A percentile compares a stretch with the other conserved stretches of the same genome.
Evolutionary conservation across 2,329 filamentous ascomycete genomes (phyloP).

Genomic region (Pseudodiploospora longispora): DNA sequence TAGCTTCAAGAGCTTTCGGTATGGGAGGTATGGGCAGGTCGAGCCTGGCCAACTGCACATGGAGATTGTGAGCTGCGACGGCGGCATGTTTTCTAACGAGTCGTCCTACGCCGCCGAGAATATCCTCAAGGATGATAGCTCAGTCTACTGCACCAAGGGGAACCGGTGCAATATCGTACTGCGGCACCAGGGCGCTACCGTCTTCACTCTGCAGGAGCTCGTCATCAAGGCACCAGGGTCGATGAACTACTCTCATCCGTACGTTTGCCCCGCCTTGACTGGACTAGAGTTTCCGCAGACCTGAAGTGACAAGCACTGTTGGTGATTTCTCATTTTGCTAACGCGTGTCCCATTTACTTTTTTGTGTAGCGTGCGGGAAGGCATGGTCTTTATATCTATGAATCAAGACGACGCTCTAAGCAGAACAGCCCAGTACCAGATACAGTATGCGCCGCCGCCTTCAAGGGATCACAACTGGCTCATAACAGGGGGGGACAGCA

Average conservation of each 20-base stretch:
- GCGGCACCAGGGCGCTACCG: slow-evolving; percentile 68
- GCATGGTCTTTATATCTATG: slow-evolving; percentile 89
- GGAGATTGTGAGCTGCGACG: slow-evolving; percentile 86
- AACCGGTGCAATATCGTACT: slow-evolving; percentile 81
- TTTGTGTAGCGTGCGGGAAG: slow-evolving; percentile 66
- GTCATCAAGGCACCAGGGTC: slow-evolving; percentile 77
- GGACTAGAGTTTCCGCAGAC: slow-evolving; percentile 4
- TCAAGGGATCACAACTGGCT: slow-evolving; percentile 9
- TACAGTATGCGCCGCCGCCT: slow-evolving; percentile 47
- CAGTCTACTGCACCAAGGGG: slow-evolving; percentile 86
- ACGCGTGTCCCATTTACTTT: not conserved
- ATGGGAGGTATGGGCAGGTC: slow-evolving; percentile 82
- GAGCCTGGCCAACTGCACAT: slow-evolving; percentile 73
- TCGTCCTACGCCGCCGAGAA: slow-evolving; percentile 65
- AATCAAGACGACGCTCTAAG: slow-evolving; percentile 65
- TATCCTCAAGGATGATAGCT: slow-evolving; percentile 71
- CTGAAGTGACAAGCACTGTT: not conserved
- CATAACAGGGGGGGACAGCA: slow-evolving; percentile 13
- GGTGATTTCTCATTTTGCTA: slow-evolving; percentile 16
- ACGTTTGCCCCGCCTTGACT: slow-evolving; percentile 32
- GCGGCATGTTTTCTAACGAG: slow-evolving; percentile 61
- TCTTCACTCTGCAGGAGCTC: slow-evolving; percentile 78
- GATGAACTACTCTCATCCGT: slow-evolving; percentile 76
- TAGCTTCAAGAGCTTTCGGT: slow-evolving; percentile 55
- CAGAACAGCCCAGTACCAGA: slow-evolving; percentile 66